These are phyloP conservation scores for Geosmithia putterillii DNA, from an alignment of 2,329 filamentous ascomycete species.

Conservation along the genomic window DNA sequence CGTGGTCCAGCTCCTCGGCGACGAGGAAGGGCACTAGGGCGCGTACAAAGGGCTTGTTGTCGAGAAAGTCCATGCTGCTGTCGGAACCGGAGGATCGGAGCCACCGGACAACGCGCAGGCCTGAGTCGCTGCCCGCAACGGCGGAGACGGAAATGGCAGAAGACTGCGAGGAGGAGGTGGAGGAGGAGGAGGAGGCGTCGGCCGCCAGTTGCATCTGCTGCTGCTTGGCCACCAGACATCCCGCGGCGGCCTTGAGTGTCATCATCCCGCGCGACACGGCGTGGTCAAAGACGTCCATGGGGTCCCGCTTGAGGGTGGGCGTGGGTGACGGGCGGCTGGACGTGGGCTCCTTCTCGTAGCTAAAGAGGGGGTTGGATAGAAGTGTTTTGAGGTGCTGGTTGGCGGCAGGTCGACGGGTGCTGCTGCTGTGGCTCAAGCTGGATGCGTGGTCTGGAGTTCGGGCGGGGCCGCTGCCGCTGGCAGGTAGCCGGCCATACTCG, in stretches of 20 bases:
- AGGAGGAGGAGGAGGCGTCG: background rate
- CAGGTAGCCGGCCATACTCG: conserved; percentile 36
- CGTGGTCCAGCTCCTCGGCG: conserved; percentile 36
- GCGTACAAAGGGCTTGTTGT: conserved; percentile 21
- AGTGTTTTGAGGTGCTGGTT: conserved; percentile 41
- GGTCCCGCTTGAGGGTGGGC: conserved; percentile 20
- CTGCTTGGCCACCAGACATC: conserved; percentile 37
- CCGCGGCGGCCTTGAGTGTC: conserved; percentile 38
- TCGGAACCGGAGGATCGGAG: conserved; percentile 37
- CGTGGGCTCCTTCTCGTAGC: conserved; percentile 12
- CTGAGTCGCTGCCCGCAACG: conserved; percentile 4
- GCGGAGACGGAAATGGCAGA: background rate
- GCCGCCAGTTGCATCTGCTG: conserved; percentile 22
- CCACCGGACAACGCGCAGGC: conserved; percentile 39
- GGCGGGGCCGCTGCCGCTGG: conserved; percentile 10
- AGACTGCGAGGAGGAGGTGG: background rate
- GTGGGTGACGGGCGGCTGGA: conserved; percentile 7
- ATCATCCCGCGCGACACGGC: conserved; percentile 44
- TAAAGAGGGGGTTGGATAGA: conserved; percentile 44
- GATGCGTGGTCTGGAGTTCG: background rate
- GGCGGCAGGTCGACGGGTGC: conserved; percentile 21
- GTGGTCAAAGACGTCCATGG: conserved; percentile 42
- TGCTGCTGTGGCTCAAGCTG: background rate
- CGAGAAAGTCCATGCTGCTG: conserved; percentile 30
- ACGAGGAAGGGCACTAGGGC: conserved; percentile 36